A percentile compares a stretch with the other conserved stretches of the same genome.
Evolutionary conservation across 441 rosid genomes (phyloP).

Genomic region (Arabidopsis lyrata): DNA sequence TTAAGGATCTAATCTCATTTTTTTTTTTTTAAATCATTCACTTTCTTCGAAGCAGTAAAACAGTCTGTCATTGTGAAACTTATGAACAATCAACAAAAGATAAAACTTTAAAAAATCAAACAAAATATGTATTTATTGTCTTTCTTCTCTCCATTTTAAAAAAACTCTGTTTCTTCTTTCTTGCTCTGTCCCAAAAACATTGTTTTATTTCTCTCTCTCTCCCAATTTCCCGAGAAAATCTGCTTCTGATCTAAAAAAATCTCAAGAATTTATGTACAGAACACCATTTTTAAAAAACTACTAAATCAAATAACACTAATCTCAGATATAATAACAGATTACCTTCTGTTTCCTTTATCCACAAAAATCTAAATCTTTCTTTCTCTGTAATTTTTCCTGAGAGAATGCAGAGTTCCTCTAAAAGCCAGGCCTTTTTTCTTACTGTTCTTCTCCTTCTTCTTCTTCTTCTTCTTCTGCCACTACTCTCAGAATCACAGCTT

Average conservation of each 20-base stretch:
- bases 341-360: conserved; percentile 17
- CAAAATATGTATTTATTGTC: conserved; percentile 35
- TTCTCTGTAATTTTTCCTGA: conserved; percentile 14
- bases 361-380: background rate
- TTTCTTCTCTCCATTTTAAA: conserved; percentile 6
- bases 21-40: background rate
- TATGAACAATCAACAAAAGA: conserved; percentile 14
- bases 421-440: conserved; percentile 30
- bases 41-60: conserved; percentile 35
- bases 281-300: conserved; percentile 2
- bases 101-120: conserved; percentile 3
- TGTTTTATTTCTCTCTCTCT: background rate
- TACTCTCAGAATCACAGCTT: conserved; percentile 61
- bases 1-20: conserved; percentile 41
- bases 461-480: conserved; percentile 41
- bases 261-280: conserved; percentile 36
- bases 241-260: conserved; percentile 16
- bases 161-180: conserved; percentile 24
- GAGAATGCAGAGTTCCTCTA: conserved; percentile 39
- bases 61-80: conserved; percentile 43
- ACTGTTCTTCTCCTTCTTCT: conserved; percentile 36
- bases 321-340: background rate
- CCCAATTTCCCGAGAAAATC: conserved; percentile 35
- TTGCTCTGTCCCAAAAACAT: conserved; percentile 44
- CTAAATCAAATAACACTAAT: conserved; percentile 19